Evolutionary conservation across 2,329 filamentous ascomycete species (phyloP), one percentile per base, ranked within the genome.

Genomic region (Fusarium dimerum): DNA sequence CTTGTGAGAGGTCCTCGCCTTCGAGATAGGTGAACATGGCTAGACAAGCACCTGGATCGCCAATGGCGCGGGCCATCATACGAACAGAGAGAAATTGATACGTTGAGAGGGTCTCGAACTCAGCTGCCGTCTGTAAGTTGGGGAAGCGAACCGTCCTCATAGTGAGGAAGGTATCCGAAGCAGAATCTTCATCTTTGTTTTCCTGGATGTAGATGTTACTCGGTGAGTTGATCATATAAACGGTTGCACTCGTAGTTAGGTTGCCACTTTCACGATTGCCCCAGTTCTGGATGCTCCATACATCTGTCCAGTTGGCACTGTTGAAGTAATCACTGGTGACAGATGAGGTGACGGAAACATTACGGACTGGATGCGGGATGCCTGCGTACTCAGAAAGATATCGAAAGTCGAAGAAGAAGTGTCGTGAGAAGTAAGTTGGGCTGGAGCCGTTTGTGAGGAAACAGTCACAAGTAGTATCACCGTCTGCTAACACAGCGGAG

Each of bases 21-120:
- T 50, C 68, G 18, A 71, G 69, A 66, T 81, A 83, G 5, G 78
- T 81, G 67, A 83, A 83, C 61, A 82, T 70, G 56, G 78, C 79
- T 4, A 78, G 78, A 46, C 79, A 73, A 39, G 78, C 80, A 32
- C 80, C 80, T 1, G 73, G 65, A 16, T 66, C 67, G 11, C 80
- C 79, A 4, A 71, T 61, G 17, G 78, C 79, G 48, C 79, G 76
- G 15, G 79, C 77, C 29, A 77, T 72, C 76, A 82, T 78, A 41
- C 80, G 76, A 38, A 80, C 49, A 2, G 71, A 72, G 26, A 68
- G 47, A 51, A 61, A 70, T 34, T 64, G 64, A 43, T 69, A 73
- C 18, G 58, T 52, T 1, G 55, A 46, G 6, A 54, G 29, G 10
- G 76, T 74, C 55, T 78, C 74, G 41, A 81, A 76, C 61, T 81